Evolutionary conservation across 371 early-diverging fungal species (phyloP).

Genomic region (Lichtheimia corymbifera): DNA sequence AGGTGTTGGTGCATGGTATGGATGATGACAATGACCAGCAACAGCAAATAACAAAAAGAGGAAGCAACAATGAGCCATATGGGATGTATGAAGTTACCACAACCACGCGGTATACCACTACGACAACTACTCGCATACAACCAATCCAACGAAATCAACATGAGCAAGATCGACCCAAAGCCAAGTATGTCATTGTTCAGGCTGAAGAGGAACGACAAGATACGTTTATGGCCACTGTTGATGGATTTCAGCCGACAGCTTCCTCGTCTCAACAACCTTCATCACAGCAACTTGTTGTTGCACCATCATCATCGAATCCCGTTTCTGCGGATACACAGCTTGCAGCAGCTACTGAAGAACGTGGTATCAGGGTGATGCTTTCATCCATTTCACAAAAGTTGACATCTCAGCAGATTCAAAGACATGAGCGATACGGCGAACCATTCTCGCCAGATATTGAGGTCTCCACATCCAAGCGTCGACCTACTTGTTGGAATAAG

Average conservation of each 20-base stretch:
- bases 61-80: not conserved
- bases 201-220: constrained; percentile 38
- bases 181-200: constrained; percentile 37
- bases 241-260: constrained; percentile 1
- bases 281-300: too few relatives aligned
- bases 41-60: not conserved
- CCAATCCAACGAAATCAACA: constrained; percentile 29
- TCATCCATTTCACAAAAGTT: constrained; percentile 55
- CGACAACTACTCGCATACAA: constrained; percentile 36
- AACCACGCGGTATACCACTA: constrained; percentile 31
- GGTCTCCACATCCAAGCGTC: not conserved
- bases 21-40: not conserved
- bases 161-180: constrained; percentile 2
- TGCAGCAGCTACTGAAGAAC: too few relatives aligned
- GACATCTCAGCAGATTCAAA: constrained; percentile 41
- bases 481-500: not conserved
- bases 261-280: too few relatives aligned
- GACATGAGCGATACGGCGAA: constrained; percentile 23
- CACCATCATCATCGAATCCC: too few relatives aligned
- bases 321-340: too few relatives aligned
- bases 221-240: constrained; percentile 39
- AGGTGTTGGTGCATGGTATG: constrained; percentile 19
- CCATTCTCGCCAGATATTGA: not conserved
- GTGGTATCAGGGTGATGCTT: constrained; percentile 36
- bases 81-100: constrained; percentile 41